Evolutionary conservation across 768 basidiomycete genomes (phyloP).

Genomic region (Tylopilus vinaceipallidus): DNA sequence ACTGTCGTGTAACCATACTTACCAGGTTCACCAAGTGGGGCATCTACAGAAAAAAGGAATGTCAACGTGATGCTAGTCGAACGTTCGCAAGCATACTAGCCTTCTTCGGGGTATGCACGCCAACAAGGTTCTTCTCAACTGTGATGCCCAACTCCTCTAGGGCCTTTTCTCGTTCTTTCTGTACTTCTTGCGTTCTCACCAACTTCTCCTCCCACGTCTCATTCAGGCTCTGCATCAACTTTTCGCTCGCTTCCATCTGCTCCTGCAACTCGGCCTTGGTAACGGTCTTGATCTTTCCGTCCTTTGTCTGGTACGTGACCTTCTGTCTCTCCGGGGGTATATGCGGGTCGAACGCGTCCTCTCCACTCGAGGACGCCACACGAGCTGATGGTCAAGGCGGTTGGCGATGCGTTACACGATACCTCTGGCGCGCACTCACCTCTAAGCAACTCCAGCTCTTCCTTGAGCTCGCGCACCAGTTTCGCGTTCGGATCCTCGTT

Average conservation of each 20-base stretch:
- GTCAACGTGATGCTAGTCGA: conserved; percentile 10
- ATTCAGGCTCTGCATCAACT: conserved; percentile 89
- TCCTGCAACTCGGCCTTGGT: conserved; percentile 98
- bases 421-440: conserved; percentile 40
- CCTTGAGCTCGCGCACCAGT: conserved; percentile 97
- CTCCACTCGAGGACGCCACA: conserved; percentile 63
- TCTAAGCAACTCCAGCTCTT: conserved; percentile 92
- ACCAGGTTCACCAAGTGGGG: conserved; percentile 93
- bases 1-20: conserved; percentile 34
- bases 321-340: conserved; percentile 94
- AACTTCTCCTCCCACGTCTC: conserved; percentile 98
- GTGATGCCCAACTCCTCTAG: conserved; percentile 97
- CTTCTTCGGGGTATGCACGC: conserved; percentile 98
- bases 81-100: conserved; percentile 32
- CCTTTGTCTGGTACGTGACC: conserved; percentile 90
- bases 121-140: conserved; percentile 93
- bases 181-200: conserved; percentile 86
- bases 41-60: conserved; percentile 51
- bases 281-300: conserved; percentile 91
- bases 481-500: conserved; percentile 99
- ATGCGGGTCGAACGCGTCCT: conserved; percentile 81
- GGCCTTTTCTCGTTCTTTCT: conserved; percentile 96
- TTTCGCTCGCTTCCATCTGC: conserved; percentile 93
- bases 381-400: conserved; percentile 50
- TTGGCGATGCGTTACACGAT: background rate